Evolutionary conservation across 2,329 filamentous ascomycete genomes (phyloP).

Genomic region (Beauveria asiatica): DNA sequence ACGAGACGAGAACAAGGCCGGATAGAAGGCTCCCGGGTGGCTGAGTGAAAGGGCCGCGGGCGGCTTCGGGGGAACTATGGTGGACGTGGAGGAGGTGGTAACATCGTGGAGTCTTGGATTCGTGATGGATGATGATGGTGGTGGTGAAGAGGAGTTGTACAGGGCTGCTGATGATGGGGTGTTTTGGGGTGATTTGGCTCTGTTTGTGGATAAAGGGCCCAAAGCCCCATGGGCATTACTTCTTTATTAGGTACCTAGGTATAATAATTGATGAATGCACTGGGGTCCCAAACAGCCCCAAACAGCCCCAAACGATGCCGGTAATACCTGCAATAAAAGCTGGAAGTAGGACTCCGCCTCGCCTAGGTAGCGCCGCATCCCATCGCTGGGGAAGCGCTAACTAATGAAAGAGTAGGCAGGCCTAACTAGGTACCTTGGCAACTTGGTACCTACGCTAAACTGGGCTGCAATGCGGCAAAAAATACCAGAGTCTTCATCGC

Average conservation of each 20-base stretch:
- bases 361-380: not conserved
- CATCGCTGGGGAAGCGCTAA: not conserved
- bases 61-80: not conserved
- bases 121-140: no score
- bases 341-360: not conserved
- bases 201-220: no score
- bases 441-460: not conserved
- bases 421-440: no score
- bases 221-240: no score
- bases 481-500: slow-evolving; percentile 10
- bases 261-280: no score
- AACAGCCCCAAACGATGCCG: no score
- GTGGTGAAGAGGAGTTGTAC: no score
- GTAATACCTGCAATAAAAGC: no score
- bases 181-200: no score
- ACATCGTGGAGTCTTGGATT: not conserved
- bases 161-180: no score
- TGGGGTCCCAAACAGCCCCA: no score
- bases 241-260: no score
- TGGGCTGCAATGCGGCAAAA: not conserved
- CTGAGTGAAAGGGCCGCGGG: not conserved
- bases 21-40: slow-evolving; percentile 4
- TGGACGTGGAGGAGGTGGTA: not conserved
- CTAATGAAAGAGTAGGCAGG: not conserved
- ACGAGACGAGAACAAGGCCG: not conserved